Base-by-base conservation (phyloP, 345 rosid genomes). In the Eucalyptus curtisii region DNA sequence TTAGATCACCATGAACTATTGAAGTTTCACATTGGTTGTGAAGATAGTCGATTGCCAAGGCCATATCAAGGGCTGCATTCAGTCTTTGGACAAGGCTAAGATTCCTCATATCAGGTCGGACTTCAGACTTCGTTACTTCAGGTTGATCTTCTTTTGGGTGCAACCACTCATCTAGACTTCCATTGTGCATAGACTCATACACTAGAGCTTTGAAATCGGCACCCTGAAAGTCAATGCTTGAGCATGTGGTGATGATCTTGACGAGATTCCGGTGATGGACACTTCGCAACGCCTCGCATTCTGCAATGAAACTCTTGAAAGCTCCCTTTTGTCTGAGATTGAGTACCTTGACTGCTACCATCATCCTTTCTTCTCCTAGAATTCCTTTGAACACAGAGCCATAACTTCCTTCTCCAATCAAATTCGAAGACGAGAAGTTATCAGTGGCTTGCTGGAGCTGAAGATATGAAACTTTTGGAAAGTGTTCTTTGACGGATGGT, bases 181-280 rank as follows among this genome's bases (percentile, higher is more conserved):
- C 93, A 66, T 89, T 90, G 6, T 33, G 85, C 92, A 90, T 89
- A 66, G 87, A 89, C 37, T 90, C 80, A 24, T 87, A 90, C 37
- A 89, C 86, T 6, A 90, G 42, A 82, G 92, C 91, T 87, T 89
- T 90, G 44, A 92, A 92, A 50, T 88, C 88, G 33, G 90, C 86
- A 49, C 95, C 93, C 52, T 64, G 10, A 44, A 15, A 90, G 82
- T 91, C 93, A 5, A 76, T 7, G 90, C 91, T 91, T 1, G 91
- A 91, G 87, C 94, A 93, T 16, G 71, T 88, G 5, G 94, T 90
- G 19, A 93, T 8, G 44, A 94, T 20, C 85, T 90, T 91, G 49
- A 93, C 81, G 20, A 95, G 94, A 86, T 95, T 93, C 11, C 94
- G 86, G 84, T 92, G 95, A 45, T 92, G 87, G 48, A 91, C 64